These are phyloP conservation scores for Coelastrella sp. DNA, from an alignment of 139 green algal genomes.

Conservation along the genomic window DNA sequence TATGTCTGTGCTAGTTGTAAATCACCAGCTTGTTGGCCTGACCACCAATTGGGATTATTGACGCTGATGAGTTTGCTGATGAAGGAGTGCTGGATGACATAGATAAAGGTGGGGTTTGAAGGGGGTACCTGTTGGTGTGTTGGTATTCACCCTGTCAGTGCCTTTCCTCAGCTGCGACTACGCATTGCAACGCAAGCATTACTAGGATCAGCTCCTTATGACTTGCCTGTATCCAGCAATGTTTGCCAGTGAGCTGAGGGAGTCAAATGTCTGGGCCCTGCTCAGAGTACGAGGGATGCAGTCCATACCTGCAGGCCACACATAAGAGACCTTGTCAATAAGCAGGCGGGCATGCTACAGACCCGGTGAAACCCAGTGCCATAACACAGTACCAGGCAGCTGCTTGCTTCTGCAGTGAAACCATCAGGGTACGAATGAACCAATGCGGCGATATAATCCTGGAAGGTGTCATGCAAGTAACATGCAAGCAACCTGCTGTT, in stretches of 20 bases:
- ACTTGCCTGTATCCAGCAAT: conserved; percentile 83
- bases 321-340: background rate
- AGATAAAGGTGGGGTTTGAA: background rate
- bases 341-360: background rate
- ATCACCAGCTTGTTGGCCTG: background rate
- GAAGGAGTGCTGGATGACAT: background rate
- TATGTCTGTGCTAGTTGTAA: background rate
- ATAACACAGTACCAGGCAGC: too few species aligned
- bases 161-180: too few species aligned
- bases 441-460: too few species aligned
- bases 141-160: too few species aligned
- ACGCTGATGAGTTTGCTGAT: background rate
- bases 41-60: background rate
- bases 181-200: too few species aligned
- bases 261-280: conserved; percentile 89
- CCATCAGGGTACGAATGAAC: too few species aligned
- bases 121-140: background rate
- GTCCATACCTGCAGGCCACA: conserved; percentile 81
- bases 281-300: conserved; percentile 88
- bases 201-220: too few species aligned
- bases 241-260: conserved; percentile 89
- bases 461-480: too few species aligned
- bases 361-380: background rate
- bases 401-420: too few species aligned
- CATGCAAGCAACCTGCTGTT: too few species aligned